Evolutionary conservation across 441 rosid genomes (phyloP).

Genomic region (Daphne laureola): DNA sequence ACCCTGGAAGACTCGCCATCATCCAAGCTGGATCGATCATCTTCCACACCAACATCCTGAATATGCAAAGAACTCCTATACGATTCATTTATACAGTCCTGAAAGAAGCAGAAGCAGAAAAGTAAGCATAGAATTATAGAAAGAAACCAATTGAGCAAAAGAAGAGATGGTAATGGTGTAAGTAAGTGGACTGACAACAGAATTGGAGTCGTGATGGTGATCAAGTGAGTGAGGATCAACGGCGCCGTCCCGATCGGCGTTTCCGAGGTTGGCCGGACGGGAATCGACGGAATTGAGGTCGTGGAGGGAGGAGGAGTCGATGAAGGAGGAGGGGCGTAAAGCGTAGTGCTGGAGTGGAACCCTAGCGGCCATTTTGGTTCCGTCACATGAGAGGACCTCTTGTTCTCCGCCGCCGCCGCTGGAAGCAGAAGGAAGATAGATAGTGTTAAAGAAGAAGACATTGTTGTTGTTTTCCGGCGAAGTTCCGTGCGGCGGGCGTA

Average conservation of each 20-base stretch:
- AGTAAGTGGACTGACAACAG: slow-evolving; percentile 37
- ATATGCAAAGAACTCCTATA: slow-evolving; percentile 58
- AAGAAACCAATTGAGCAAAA: too few relatives aligned
- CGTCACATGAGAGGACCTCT: not conserved
- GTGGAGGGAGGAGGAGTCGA: slow-evolving; percentile 47
- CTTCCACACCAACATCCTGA: slow-evolving; percentile 55
- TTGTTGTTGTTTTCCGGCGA: not conserved
- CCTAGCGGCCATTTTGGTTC: slow-evolving; percentile 55
- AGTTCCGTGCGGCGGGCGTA: too few relatives aligned
- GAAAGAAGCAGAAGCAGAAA: not conserved
- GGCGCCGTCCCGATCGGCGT: slow-evolving; percentile 29
- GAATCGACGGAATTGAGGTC: slow-evolving; percentile 74
- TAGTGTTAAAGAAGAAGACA: slow-evolving; percentile 2
- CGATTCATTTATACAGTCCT: slow-evolving; percentile 78
- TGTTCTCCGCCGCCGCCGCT: slow-evolving; percentile 8
- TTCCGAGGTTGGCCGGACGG: slow-evolving; percentile 32
- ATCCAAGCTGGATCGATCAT: slow-evolving; percentile 55
- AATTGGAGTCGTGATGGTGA: slow-evolving; percentile 26
- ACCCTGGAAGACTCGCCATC: slow-evolving; percentile 39
- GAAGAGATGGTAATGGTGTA: not conserved
- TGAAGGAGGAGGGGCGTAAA: slow-evolving; percentile 59
- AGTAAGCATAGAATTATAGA: not conserved
- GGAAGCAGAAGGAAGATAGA: slow-evolving; percentile 11
- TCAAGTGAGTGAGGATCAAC: slow-evolving; percentile 37
- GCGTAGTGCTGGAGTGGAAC: slow-evolving; percentile 66